Percentiles rank a stretch among this genome's conserved stretches.
phyloP scores from a whole-genome alignment of 83 land plant species.

The Thuja plicata region DNA sequence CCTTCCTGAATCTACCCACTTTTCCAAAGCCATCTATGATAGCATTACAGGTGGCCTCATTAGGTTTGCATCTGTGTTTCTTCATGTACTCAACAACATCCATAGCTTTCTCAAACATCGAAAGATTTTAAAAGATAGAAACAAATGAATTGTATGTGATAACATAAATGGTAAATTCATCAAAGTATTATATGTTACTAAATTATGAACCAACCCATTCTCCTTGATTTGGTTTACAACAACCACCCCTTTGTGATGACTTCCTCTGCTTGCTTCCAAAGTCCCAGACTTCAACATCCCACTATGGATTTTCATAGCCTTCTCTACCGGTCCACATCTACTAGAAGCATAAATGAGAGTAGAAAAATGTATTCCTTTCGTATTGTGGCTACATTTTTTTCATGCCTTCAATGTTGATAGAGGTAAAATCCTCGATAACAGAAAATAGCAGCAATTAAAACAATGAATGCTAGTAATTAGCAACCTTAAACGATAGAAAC shows the following conservation, averaged over 20 bases:
- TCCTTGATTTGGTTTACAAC: slow-evolving; percentile 69
- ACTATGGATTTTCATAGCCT: slow-evolving; percentile 82
- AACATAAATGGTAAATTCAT: slow-evolving; percentile 81
- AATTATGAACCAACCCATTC: slow-evolving; percentile 66
- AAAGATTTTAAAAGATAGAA: slow-evolving; percentile 60
- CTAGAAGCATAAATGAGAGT: slow-evolving; percentile 94
- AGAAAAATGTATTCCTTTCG: slow-evolving; percentile 57
- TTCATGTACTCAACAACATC: slow-evolving; percentile 83
- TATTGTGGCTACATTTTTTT: not conserved
- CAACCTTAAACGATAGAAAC: not conserved
- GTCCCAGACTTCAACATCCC: slow-evolving; percentile 84
- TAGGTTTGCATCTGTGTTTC: slow-evolving; percentile 69
- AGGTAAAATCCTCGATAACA: not conserved
- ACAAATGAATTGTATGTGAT: slow-evolving; percentile 84
- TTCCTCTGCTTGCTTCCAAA: slow-evolving; percentile 84
- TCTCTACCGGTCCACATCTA: slow-evolving; percentile 77
- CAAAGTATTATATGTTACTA: slow-evolving; percentile 83
- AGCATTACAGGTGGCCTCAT: slow-evolving; percentile 67
- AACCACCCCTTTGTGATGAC: slow-evolving; percentile 54
- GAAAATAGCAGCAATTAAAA: not conserved
- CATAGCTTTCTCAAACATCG: slow-evolving; percentile 79
- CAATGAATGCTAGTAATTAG: not conserved
- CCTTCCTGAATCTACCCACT: slow-evolving; percentile 62
- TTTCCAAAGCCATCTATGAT: slow-evolving; percentile 78
- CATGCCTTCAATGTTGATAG: not conserved